These are phyloP conservation scores for Podospora australis DNA, from an alignment of 495 filamentous ascomycete genomes.

Conservation along the genomic window DNA sequence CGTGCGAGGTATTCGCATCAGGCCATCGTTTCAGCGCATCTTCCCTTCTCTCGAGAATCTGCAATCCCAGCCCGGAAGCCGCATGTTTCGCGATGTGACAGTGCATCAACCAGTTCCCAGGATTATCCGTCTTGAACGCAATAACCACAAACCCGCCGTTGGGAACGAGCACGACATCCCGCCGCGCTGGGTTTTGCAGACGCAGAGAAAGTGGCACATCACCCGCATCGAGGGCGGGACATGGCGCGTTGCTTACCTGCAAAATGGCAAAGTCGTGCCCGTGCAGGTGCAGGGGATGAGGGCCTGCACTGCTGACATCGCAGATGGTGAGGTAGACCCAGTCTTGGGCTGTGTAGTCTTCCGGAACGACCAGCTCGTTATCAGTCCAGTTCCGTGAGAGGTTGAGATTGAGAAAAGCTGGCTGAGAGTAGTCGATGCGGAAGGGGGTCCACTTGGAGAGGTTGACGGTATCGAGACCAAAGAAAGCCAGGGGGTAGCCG, in stretches of 20 bases:
- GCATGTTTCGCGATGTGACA: slow-evolving; percentile 50
- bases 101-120: slow-evolving; percentile 40
- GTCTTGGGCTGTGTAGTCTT: slow-evolving; percentile 7
- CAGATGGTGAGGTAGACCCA: slow-evolving; percentile 24
- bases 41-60: slow-evolving; percentile 36
- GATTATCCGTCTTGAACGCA: slow-evolving; percentile 42
- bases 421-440: slow-evolving; percentile 8
- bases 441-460: slow-evolving; percentile 7
- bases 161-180: slow-evolving; percentile 39
- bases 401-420: slow-evolving; percentile 10
- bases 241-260: slow-evolving; percentile 36
- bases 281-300: slow-evolving; percentile 52
- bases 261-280: slow-evolving; percentile 55
- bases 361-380: slow-evolving; percentile 3
- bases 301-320: slow-evolving; percentile 19
- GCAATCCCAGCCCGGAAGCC: slow-evolving; percentile 36
- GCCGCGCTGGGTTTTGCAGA: slow-evolving; percentile 33
- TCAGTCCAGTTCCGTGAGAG: slow-evolving; percentile 6
- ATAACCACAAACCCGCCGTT: slow-evolving; percentile 31
- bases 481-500: not conserved
- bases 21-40: slow-evolving; percentile 18
- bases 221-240: slow-evolving; percentile 10
- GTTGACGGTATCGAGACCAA: not conserved
- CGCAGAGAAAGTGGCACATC: slow-evolving; percentile 9
- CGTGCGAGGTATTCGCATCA: not conserved